Percentiles rank a stretch among this genome's conserved stretches.
phyloP scores from a whole-genome alignment of 257 asterid genomes.

The Solanum piurae region DNA sequence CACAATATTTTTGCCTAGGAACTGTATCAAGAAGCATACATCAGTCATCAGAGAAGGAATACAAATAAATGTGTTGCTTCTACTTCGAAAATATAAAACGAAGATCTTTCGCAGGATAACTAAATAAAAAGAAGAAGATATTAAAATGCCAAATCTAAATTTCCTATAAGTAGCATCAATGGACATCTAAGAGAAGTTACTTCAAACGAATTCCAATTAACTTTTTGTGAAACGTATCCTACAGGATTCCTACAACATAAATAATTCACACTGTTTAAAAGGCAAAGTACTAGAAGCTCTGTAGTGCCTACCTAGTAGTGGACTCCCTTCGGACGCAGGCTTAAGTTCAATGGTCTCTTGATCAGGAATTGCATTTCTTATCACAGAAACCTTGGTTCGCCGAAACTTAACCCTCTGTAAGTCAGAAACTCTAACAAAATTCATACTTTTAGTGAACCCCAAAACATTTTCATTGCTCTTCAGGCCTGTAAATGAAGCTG shows the following conservation, averaged over 20 bases:
- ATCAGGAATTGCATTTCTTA: slow-evolving; percentile 63
- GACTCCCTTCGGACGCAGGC: slow-evolving; percentile 95
- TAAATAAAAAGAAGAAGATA: not conserved
- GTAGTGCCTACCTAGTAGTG: slow-evolving; percentile 46
- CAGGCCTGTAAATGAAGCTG: slow-evolving; percentile 66
- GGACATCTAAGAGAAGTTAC: not conserved
- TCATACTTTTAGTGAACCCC: slow-evolving; percentile 57
- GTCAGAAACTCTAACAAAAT: slow-evolving; percentile 55
- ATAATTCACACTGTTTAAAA: not conserved
- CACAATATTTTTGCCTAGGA: slow-evolving; percentile 93
- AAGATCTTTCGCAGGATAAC: not conserved
- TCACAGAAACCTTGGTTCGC: slow-evolving; percentile 48
- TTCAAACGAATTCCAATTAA: not conserved
- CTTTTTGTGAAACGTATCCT: not conserved
- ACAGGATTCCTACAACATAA: not conserved
- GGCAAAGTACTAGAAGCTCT: not conserved
- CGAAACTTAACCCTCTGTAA: slow-evolving; percentile 58
- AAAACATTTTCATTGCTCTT: slow-evolving; percentile 49
- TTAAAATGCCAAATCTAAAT: not conserved
- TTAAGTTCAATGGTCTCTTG: slow-evolving; percentile 81
- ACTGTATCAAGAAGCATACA: slow-evolving; percentile 34
- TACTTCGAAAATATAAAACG: not conserved
- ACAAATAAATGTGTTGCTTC: not conserved
- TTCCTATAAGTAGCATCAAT: not conserved
- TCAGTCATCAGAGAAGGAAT: slow-evolving; percentile 5